Percentiles rank a stretch among this genome's conserved stretches.
phyloP scores from a whole-genome alignment of 2,329 filamentous ascomycete species.

The Aureobasidium sp. region DNA sequence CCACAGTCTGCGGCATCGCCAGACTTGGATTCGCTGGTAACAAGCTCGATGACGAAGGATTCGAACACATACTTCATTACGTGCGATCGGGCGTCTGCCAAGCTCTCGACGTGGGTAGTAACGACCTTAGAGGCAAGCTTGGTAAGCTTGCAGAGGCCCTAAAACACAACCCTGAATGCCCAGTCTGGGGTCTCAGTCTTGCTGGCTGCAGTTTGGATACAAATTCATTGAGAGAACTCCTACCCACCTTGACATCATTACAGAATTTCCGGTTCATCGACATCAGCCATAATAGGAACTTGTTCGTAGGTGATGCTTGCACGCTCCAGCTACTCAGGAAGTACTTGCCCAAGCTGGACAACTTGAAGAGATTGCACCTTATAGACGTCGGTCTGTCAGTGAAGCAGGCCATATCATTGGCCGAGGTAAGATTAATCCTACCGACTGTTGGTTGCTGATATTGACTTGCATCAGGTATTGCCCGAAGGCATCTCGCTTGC shows the following conservation, averaged over 20 bases:
- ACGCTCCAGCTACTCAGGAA: conserved; percentile 58
- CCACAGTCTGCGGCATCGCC: conserved; percentile 67
- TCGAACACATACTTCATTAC: conserved; percentile 70
- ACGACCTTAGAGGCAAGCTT: conserved; percentile 52
- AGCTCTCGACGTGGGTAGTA: conserved; percentile 82
- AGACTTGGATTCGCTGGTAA: conserved; percentile 80
- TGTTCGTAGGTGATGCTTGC: conserved; percentile 67
- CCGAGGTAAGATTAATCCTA: conserved; percentile 45
- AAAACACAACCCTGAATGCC: conserved; percentile 34
- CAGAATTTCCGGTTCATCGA: conserved; percentile 79
- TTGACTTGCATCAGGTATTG: conserved; percentile 45
- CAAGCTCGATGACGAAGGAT: conserved; percentile 61
- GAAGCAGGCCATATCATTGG: conserved; percentile 82
- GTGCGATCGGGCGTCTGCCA: conserved; percentile 70
- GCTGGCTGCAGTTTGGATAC: conserved; percentile 77
- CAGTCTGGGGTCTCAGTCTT: conserved; percentile 74
- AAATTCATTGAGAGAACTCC: conserved; percentile 60
- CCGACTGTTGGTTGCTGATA: no score
- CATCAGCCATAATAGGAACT: conserved; percentile 75
- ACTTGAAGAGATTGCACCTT: conserved; percentile 77
- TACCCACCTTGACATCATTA: conserved; percentile 64
- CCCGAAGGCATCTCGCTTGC: conserved; percentile 75
- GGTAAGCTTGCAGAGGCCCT: conserved; percentile 44
- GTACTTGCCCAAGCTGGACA: conserved; percentile 71
- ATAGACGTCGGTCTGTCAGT: conserved; percentile 74